These are phyloP conservation scores for Aspergillus fumigatiaffinis DNA, from an alignment of 2,329 filamentous ascomycete species.

Conservation along the genomic window DNA sequence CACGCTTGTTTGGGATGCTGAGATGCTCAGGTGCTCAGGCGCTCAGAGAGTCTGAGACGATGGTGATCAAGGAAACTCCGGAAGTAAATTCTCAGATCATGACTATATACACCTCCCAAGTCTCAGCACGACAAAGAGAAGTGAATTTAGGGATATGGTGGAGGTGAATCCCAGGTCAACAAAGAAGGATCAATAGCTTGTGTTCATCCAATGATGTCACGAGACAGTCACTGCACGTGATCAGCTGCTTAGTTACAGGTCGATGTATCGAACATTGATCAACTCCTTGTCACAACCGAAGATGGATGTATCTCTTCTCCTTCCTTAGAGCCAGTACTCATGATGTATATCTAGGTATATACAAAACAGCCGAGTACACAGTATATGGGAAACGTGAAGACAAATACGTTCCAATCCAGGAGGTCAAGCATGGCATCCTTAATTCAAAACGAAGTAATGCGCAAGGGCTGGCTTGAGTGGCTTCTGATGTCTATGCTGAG, in stretches of 20 bases:
- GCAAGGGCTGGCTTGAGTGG: neutral
- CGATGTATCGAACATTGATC: neutral
- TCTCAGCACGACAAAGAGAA: neutral
- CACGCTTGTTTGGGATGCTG: neutral
- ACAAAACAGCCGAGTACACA: neutral
- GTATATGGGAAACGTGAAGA: neutral
- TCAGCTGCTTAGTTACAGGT: neutral
- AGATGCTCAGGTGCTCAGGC: neutral
- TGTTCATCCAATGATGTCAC: neutral
- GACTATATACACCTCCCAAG: neutral
- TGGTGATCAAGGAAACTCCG: neutral
- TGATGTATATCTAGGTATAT: neutral
- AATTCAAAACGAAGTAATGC: neutral
- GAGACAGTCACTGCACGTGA: neutral
- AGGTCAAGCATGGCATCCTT: neutral
- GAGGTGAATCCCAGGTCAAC: neutral
- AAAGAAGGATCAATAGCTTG: neutral
- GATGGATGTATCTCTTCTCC: neutral
- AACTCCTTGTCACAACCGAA: neutral
- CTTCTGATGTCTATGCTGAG: neutral
- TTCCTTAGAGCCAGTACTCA: neutral
- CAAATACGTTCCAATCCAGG: slow-evolving; percentile 3
- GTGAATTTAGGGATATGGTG: neutral
- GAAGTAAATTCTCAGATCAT: neutral
- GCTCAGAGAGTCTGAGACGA: neutral